Conservation (phyloP, 768 basidiomycete genomes). For the Holtermannia corniformis region DNA sequence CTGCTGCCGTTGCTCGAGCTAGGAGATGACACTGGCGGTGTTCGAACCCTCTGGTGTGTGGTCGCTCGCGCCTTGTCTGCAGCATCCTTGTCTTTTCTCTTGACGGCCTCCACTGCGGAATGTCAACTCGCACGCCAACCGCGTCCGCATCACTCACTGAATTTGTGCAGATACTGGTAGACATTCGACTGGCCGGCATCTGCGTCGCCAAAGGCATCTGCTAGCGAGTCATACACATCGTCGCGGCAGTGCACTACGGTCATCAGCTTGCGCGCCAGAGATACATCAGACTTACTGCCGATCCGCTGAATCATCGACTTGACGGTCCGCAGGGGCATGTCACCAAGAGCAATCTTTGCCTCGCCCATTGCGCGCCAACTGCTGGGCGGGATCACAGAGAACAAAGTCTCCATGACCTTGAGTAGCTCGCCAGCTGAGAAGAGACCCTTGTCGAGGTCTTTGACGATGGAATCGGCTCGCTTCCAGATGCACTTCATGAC, state of each 20-base stretch:
- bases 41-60: neutral
- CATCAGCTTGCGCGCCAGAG: constrained; percentile 12
- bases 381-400: constrained; percentile 85
- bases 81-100: neutral
- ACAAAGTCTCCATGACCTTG: constrained; percentile 84
- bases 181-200: constrained; percentile 16
- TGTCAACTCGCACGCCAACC: neutral
- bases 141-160: neutral
- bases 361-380: constrained; percentile 90
- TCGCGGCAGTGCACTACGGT: constrained; percentile 59
- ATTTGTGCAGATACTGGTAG: neutral
- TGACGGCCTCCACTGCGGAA: neutral
- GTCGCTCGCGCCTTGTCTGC: neutral
- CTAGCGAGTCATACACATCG: constrained; percentile 81
- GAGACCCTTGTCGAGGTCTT: constrained; percentile 68
- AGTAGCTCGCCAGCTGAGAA: constrained; percentile 83
- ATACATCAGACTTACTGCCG: constrained; percentile 59
- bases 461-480: constrained; percentile 83
- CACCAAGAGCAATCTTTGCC: constrained; percentile 85
- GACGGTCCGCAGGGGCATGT: constrained; percentile 94
- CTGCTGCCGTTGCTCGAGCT: neutral
- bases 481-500: constrained; percentile 98
- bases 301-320: constrained; percentile 98
- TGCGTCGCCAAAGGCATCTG: constrained; percentile 73
- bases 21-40: neutral